Percentiles rank a stretch among this genome's conserved stretches.
Conservation (phyloP, 2,329 filamentous ascomycete genomes). For the Graphium sp. region DNA sequence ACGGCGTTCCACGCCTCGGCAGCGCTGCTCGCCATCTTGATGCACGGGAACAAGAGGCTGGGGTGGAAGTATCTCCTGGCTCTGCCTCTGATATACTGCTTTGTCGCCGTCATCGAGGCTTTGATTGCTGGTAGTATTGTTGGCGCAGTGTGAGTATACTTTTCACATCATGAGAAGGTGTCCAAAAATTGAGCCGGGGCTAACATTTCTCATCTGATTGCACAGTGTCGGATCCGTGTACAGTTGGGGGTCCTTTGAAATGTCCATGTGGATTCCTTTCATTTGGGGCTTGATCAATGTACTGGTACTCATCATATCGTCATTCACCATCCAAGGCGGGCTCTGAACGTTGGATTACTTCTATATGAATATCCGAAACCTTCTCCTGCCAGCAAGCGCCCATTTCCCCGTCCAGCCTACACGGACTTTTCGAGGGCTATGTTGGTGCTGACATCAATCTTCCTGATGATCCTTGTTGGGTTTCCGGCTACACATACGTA, state of each 20-base stretch:
- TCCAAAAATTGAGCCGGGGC: background rate
- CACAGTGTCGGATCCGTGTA: slow-evolving; percentile 63
- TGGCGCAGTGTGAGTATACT: slow-evolving; percentile 51
- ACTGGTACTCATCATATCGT: slow-evolving; percentile 66
- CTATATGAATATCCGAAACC: slow-evolving; percentile 4
- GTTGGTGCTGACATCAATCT: slow-evolving; percentile 11
- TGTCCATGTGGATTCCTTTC: slow-evolving; percentile 91
- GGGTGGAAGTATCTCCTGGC: slow-evolving; percentile 52
- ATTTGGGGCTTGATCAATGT: slow-evolving; percentile 79
- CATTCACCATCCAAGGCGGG: slow-evolving; percentile 84
- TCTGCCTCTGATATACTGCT: slow-evolving; percentile 51
- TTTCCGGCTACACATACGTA: slow-evolving; percentile 50
- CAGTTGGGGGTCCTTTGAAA: slow-evolving; percentile 64
- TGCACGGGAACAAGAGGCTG: slow-evolving; percentile 44
- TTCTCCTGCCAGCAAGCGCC: slow-evolving; percentile 5
- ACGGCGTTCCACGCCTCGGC: slow-evolving; percentile 58
- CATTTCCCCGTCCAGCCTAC: slow-evolving; percentile 1
- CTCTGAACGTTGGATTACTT: too few species aligned
- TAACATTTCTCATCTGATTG: background rate
- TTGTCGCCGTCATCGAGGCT: slow-evolving; percentile 61
- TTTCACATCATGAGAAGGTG: background rate
- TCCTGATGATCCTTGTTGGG: slow-evolving; percentile 40
- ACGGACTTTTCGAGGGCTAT: slow-evolving; percentile 1
- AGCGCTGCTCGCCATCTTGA: slow-evolving; percentile 52
- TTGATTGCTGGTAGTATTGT: slow-evolving; percentile 67